These are phyloP conservation scores for Cyberlindnera petersonii DNA, from an alignment of 805 yeast species.

Conservation along the genomic window DNA sequence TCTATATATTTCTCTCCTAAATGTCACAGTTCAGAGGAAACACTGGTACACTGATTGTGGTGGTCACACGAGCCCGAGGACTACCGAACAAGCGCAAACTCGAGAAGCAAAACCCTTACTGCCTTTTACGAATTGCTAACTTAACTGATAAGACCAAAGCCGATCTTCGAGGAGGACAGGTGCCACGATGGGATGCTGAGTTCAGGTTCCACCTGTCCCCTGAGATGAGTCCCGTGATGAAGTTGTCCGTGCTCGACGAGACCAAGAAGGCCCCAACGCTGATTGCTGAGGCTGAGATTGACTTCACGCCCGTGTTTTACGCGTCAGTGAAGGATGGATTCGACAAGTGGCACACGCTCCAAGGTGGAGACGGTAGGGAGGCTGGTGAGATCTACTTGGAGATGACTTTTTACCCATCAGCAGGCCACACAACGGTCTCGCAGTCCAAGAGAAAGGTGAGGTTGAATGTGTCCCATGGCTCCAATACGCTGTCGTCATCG, in stretches of 20 bases:
- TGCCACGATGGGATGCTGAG: conserved; percentile 84
- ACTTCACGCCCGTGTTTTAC: conserved; percentile 66
- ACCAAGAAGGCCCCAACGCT: conserved; percentile 82
- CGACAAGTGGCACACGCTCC: conserved; percentile 79
- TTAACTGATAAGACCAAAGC: conserved; percentile 76
- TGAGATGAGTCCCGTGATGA: conserved; percentile 58
- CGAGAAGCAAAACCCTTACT: conserved; percentile 93
- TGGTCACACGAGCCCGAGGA: conserved; percentile 78
- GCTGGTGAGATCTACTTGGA: conserved; percentile 90
- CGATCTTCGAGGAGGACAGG: conserved; percentile 87
- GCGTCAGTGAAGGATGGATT: conserved; percentile 69
- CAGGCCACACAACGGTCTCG: conserved; percentile 19
- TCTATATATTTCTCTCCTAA: too few relatives aligned
- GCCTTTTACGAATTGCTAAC: conserved; percentile 76
- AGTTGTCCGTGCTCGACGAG: conserved; percentile 78
- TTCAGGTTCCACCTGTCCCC: conserved; percentile 62
- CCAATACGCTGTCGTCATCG: conserved; percentile 2
- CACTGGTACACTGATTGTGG: conserved; percentile 60
- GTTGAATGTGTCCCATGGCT: conserved; percentile 9
- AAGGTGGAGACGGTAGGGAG: conserved; percentile 54
- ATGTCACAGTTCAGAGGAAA: conserved; percentile 30
- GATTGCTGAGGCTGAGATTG: conserved; percentile 78
- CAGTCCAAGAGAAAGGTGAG: conserved; percentile 4
- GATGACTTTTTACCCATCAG: conserved; percentile 80
- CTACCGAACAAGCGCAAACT: conserved; percentile 80